These are phyloP conservation scores for Crepidotus variabilis DNA, from an alignment of 768 basidiomycete genomes.

Conservation along the genomic window DNA sequence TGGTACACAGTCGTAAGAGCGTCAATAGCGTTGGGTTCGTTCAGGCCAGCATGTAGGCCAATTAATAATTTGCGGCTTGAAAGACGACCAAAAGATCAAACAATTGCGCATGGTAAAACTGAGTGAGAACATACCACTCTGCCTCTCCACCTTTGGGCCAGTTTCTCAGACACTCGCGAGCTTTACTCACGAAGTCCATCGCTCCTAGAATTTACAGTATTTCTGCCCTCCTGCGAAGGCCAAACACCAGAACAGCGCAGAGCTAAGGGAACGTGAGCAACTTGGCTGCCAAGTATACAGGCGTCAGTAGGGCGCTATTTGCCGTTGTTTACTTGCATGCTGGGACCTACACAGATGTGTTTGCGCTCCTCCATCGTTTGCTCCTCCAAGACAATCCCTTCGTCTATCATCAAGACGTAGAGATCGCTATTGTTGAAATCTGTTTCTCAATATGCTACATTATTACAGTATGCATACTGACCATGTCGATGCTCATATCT, in stretches of 20 bases:
- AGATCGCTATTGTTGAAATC: too few species aligned
- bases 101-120: not conserved
- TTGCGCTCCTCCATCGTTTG: too few species aligned
- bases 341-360: not conserved
- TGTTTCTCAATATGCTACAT: too few species aligned
- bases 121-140: slow-evolving; percentile 48
- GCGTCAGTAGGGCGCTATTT: not conserved
- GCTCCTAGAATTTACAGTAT: not conserved
- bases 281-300: not conserved
- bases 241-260: not conserved
- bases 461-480: too few species aligned
- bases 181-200: slow-evolving; percentile 61
- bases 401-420: too few species aligned
- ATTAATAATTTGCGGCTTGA: slow-evolving; percentile 60
- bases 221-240: not conserved
- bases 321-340: not conserved
- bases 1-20: slow-evolving; percentile 66
- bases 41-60: slow-evolving; percentile 55
- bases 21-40: slow-evolving; percentile 49
- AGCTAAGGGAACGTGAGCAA: not conserved
- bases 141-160: slow-evolving; percentile 61
- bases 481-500: too few species aligned
- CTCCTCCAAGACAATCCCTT: too few species aligned
- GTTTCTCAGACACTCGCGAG: slow-evolving; percentile 43
- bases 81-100: slow-evolving; percentile 5